Percentiles rank a stretch among this genome's conserved stretches.
Evolutionary conservation across 2,329 filamentous ascomycete species (phyloP).

Genomic region (Verticillium alfalfae): DNA sequence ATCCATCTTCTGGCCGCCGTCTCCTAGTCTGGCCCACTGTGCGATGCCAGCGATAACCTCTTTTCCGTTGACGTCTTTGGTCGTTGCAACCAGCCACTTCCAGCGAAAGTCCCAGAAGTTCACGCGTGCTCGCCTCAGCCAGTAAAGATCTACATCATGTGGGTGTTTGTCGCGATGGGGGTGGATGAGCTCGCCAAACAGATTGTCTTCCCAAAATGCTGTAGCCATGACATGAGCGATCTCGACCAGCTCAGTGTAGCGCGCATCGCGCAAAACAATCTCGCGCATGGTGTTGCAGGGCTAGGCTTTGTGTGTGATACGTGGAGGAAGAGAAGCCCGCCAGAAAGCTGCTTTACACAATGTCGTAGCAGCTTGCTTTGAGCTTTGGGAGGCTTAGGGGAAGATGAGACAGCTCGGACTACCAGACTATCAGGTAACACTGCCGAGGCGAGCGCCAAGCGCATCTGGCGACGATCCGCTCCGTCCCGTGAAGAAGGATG

Average conservation of each 20-base stretch:
- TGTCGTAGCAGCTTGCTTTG: neutral
- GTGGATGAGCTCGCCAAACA: slow-evolving; percentile 26
- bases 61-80: slow-evolving; percentile 4
- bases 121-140: slow-evolving; percentile 18
- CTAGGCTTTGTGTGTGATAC: neutral
- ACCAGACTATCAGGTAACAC: neutral
- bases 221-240: slow-evolving; percentile 21
- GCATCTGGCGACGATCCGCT: neutral
- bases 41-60: slow-evolving; percentile 16
- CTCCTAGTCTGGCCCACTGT: slow-evolving; percentile 15
- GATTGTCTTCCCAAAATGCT: slow-evolving; percentile 25
- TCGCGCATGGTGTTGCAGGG: neutral
- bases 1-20: slow-evolving; percentile 10
- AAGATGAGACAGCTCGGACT: no score
- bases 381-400: neutral
- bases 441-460: neutral
- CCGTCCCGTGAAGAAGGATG: neutral
- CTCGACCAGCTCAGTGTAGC: slow-evolving; percentile 16
- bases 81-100: slow-evolving; percentile 19
- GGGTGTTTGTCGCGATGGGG: slow-evolving; percentile 24
- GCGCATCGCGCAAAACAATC: slow-evolving; percentile 9
- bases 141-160: slow-evolving; percentile 22
- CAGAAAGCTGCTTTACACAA: no score
- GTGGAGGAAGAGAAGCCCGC: neutral
- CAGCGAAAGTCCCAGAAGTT: slow-evolving; percentile 21